These are phyloP conservation scores for Hypoxylon lienhwacheense DNA, from an alignment of 495 filamentous ascomycete species.

Conservation along the genomic window DNA sequence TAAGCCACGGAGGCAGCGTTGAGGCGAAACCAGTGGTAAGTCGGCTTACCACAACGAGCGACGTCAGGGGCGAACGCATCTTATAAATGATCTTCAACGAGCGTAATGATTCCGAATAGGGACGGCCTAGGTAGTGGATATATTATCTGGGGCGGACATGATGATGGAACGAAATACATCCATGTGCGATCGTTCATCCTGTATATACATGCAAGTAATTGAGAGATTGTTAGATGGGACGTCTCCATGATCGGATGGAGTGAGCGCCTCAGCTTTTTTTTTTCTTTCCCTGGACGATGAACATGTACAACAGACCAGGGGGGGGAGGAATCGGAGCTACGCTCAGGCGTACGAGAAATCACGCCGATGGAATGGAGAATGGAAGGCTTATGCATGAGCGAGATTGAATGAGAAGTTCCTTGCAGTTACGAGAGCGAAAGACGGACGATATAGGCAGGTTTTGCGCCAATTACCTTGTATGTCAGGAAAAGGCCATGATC, in stretches of 20 bases:
- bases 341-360: background rate
- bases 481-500: slow-evolving; percentile 3
- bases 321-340: slow-evolving; percentile 1
- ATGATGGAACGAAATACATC: background rate
- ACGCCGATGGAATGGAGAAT: slow-evolving; percentile 1
- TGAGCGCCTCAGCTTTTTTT: background rate
- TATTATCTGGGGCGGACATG: background rate
- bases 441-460: slow-evolving; percentile 4
- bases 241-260: slow-evolving; percentile 12
- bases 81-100: slow-evolving; percentile 9
- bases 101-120: slow-evolving; percentile 3
- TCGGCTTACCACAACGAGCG: slow-evolving; percentile 4
- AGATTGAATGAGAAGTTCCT: slow-evolving; percentile 19
- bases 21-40: slow-evolving; percentile 13
- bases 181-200: slow-evolving; percentile 2
- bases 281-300: background rate
- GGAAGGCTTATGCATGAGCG: slow-evolving; percentile 22
- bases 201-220: too few relatives aligned
- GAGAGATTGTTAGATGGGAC: too few relatives aligned
- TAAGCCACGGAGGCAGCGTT: slow-evolving; percentile 13
- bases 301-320: background rate
- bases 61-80: slow-evolving; percentile 11
- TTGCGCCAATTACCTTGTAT: slow-evolving; percentile 17
- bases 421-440: slow-evolving; percentile 18
- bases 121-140: too few relatives aligned